phyloP scores from a whole-genome alignment of 169 alveolate species.

The Neospora caninum region DNA sequence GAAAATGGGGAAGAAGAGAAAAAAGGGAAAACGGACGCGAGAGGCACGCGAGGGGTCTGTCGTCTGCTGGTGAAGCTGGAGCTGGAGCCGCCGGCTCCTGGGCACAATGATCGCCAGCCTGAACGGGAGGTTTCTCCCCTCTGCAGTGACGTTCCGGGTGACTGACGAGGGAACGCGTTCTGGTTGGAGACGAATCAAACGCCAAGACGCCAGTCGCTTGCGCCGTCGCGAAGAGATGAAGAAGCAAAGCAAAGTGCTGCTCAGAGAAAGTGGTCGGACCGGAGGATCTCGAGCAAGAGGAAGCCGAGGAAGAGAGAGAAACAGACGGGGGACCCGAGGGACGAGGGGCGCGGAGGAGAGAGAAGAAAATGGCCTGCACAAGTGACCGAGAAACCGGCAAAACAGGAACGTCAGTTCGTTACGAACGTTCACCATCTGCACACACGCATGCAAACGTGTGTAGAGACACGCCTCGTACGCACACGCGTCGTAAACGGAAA shows the following conservation, averaged over 20 bases:
- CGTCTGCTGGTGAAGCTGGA: not conserved
- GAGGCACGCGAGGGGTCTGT: not conserved
- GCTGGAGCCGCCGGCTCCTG: not conserved
- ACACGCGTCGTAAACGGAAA: not conserved
- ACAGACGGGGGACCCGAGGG: not conserved
- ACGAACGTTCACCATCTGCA: not conserved
- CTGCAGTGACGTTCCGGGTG: not conserved
- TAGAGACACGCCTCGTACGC: not conserved
- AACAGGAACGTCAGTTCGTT: not conserved
- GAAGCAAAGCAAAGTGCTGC: slow-evolving; percentile 38
- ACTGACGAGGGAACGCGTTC: no score
- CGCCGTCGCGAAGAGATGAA: slow-evolving; percentile 13
- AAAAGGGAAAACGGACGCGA: not conserved
- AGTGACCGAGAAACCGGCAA: not conserved
- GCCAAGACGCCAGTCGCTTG: not conserved
- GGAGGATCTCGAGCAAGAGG: not conserved
- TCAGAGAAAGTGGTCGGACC: not conserved
- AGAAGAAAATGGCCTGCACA: not conserved
- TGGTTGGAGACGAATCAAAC: not conserved
- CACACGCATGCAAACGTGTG: not conserved
- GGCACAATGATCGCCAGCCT: not conserved
- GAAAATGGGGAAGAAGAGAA: not conserved
- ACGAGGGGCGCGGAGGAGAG: not conserved
- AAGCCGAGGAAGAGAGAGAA: not conserved
- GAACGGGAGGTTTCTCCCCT: not conserved